A percentile compares a stretch with the other conserved stretches of the same genome.
These are phyloP conservation scores for Lactarius sanguifluus DNA, from an alignment of 768 basidiomycete genomes.

Conservation along the genomic window DNA sequence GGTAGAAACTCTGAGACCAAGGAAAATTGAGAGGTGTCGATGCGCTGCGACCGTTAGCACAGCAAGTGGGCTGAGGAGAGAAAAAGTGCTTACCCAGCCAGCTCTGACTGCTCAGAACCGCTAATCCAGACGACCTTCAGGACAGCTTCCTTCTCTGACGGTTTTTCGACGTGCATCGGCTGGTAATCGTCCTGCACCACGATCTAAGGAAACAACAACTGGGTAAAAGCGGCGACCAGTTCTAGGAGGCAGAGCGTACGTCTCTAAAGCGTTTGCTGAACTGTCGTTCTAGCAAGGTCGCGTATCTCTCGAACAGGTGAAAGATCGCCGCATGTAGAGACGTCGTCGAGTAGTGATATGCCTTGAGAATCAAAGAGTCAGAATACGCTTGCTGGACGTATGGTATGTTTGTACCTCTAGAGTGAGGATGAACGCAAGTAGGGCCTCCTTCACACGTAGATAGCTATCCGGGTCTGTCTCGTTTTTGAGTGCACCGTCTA, in stretches of 20 bases:
- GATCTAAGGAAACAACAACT: slow-evolving; percentile 48
- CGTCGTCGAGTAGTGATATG: slow-evolving; percentile 83
- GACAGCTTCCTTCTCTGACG: slow-evolving; percentile 65
- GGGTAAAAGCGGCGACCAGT: background rate
- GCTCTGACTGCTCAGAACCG: slow-evolving; percentile 58
- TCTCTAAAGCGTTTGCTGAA: slow-evolving; percentile 80
- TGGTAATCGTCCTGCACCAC: slow-evolving; percentile 85
- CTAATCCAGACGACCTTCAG: slow-evolving; percentile 84
- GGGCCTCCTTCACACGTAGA: slow-evolving; percentile 76
- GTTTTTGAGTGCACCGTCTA: slow-evolving; percentile 67
- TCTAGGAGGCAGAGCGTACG: slow-evolving; percentile 44
- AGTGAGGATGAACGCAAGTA: slow-evolving; percentile 87
- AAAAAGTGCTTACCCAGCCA: slow-evolving; percentile 46
- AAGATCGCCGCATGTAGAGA: slow-evolving; percentile 81
- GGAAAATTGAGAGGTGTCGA: slow-evolving; percentile 73
- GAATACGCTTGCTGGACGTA: background rate
- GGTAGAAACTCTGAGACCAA: slow-evolving; percentile 93
- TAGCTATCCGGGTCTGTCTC: slow-evolving; percentile 83
- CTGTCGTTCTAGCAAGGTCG: slow-evolving; percentile 73
- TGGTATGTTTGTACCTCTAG: slow-evolving; percentile 62
- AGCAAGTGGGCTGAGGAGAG: background rate
- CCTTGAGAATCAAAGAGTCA: slow-evolving; percentile 38
- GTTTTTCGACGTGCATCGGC: slow-evolving; percentile 72
- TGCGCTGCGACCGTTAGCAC: slow-evolving; percentile 42
- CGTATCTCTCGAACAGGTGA: slow-evolving; percentile 89